These are phyloP conservation scores for Rhizophora mangle DNA, from an alignment of 345 rosid species.

Conservation along the genomic window DNA sequence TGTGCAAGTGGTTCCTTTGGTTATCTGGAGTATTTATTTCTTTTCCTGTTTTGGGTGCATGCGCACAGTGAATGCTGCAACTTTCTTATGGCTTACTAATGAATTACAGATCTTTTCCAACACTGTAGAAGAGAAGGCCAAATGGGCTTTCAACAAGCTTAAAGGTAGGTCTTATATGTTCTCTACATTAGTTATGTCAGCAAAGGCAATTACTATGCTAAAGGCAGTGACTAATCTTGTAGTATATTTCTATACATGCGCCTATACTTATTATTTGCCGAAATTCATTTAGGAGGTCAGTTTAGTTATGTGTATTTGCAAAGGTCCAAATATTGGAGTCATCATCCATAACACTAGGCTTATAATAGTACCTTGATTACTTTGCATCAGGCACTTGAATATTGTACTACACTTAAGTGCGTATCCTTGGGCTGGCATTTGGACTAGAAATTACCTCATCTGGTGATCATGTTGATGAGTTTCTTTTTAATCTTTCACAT, in stretches of 20 bases:
- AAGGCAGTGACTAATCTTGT: not conserved
- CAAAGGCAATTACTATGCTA: not conserved
- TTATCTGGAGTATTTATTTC: not conserved
- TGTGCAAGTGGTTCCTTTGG: not conserved
- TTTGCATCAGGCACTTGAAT: no score
- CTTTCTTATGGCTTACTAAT: constrained; percentile 4
- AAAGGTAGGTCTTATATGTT: constrained; percentile 12
- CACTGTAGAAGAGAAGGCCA: constrained; percentile 97
- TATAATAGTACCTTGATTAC: not conserved
- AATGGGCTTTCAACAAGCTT: constrained; percentile 60
- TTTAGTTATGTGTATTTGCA: not conserved
- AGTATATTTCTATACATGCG: not conserved
- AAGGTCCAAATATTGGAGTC: no score
- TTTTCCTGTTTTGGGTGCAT: no score
- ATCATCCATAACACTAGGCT: not conserved
- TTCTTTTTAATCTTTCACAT: not conserved
- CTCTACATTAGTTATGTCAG: not conserved
- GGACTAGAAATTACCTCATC: no score
- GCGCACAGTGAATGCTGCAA: no score
- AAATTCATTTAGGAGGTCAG: not conserved
- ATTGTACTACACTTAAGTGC: no score
- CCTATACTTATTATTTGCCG: not conserved
- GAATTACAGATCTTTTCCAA: constrained; percentile 68
- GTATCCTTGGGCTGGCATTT: no score
- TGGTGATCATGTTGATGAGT: not conserved